A percentile compares a stretch with the other conserved stretches of the same genome.
Evolutionary conservation across 129 eudicot genomes (phyloP).

Genomic region (Arctium minus): DNA sequence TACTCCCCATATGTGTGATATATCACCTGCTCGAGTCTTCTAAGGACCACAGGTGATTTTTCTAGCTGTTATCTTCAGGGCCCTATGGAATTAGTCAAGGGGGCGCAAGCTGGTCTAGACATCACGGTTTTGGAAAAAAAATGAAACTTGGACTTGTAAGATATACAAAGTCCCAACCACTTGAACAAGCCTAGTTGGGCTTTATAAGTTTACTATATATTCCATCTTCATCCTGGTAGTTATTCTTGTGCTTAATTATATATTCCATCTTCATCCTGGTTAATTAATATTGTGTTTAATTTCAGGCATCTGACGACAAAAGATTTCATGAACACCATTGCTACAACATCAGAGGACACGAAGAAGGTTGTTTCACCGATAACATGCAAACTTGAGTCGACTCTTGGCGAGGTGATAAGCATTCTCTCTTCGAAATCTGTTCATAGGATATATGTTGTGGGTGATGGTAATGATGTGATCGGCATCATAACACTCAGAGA

Average conservation of each 20-base stretch:
- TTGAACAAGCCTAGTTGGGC: not conserved
- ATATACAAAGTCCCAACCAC: not conserved
- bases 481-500: conserved; percentile 90
- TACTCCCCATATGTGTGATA: too few relatives aligned
- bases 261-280: not conserved
- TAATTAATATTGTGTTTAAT: conserved; percentile 3
- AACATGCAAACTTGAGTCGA: conserved; percentile 65
- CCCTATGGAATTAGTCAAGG: too few relatives aligned
- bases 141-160: not conserved
- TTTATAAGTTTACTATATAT: not conserved
- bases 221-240: too few relatives aligned
- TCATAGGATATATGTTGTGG: conserved; percentile 74
- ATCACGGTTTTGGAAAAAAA: not conserved
- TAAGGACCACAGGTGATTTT: too few relatives aligned
- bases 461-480: conserved; percentile 33
- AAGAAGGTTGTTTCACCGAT: conserved; percentile 52
- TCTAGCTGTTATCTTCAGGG: too few relatives aligned
- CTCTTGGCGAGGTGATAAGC: conserved; percentile 72
- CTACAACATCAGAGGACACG: conserved; percentile 40
- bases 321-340: conserved; percentile 64
- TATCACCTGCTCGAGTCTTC: too few relatives aligned
- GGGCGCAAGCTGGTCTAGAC: too few relatives aligned
- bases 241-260: not conserved
- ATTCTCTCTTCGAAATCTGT: conserved; percentile 58
- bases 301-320: conserved; percentile 63